phyloP scores from a whole-genome alignment of 441 rosid species.

The Pelargonium citronellum region DNA sequence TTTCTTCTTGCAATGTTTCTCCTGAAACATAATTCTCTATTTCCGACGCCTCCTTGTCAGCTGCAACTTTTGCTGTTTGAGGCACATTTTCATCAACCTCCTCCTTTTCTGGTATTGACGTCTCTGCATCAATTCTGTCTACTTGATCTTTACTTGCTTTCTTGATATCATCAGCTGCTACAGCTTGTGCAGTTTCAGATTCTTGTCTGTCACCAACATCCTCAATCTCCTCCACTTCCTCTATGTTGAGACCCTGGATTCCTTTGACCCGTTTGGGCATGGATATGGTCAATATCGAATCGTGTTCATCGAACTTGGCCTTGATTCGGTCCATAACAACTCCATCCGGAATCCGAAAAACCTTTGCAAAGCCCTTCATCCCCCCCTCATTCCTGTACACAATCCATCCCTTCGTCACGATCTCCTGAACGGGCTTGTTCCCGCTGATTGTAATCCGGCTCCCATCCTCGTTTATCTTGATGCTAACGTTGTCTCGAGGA shows the following conservation, averaged over 20 bases:
- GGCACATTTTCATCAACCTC: constrained; percentile 3
- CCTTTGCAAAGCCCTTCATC: constrained; percentile 43
- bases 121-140: background rate
- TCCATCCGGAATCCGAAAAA: constrained; percentile 50
- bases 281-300: constrained; percentile 41
- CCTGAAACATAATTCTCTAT: background rate
- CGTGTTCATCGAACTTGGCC: constrained; percentile 58
- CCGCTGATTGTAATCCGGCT: constrained; percentile 44
- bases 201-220: constrained; percentile 13
- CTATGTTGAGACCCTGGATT: constrained; percentile 39
- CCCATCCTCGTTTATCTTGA: constrained; percentile 64
- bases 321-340: constrained; percentile 57
- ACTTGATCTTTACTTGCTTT: background rate
- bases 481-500: constrained; percentile 39
- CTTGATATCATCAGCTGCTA: background rate
- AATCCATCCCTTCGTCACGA: constrained; percentile 58
- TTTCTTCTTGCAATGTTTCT: background rate
- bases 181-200: constrained; percentile 14
- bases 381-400: constrained; percentile 55
- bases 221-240: constrained; percentile 39
- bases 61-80: constrained; percentile 1
- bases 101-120: background rate
- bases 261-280: constrained; percentile 67
- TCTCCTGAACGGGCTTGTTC: constrained; percentile 59
- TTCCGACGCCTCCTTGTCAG: background rate